Evolutionary conservation across 2,329 filamentous ascomycete genomes (phyloP), one percentile per base, ranked within the genome.

Genomic region (Lachnellula willkommii): DNA sequence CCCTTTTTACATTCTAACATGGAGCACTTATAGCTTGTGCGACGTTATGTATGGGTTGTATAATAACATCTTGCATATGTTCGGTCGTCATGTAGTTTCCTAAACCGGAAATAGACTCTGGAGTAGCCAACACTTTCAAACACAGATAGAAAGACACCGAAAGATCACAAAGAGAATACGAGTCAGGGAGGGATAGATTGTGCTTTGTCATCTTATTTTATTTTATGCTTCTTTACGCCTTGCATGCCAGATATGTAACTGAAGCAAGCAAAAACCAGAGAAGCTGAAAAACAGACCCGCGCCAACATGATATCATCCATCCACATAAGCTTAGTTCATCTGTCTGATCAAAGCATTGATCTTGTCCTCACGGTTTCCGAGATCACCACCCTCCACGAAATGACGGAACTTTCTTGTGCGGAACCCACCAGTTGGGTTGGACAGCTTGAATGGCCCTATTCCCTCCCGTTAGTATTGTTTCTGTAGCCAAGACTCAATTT

Each of bases 351-450:
- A 85, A 71, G 78, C 82, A 79, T 97, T 97, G 85, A 97, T 96
- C 81, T 66, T 87, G 72, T 97, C 92, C 83, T 99, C 94, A 68
- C 94, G 89, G 86, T 99, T 97, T 76, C 94, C 94, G 70, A 95
- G 81, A 78, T 99, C 94, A 87, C 94, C 94, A 78, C 93, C 94
- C 83, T 63, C 59, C 24, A 68, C 58, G 53, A 61, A 63, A 53
- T 67, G 65, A 22, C 32, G 36, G 61, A 97, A 97, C 84, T 97
- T 99, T 79, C 94, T 84, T 71, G 88, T 78, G 70, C 88, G 88
- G 90, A 97, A 99, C 66, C 94, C 93, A 76, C 94, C 94, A 69
- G 80, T 97, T 74, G 94, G 94, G 86, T 95, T 96, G 85, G 85
- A 91, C 68, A 99, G 89, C 89, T 99, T 97, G 87, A 99, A 99